Percentiles rank a stretch among this genome's conserved stretches.
Conservation (phyloP, 106 monocot species). For the Ottelia alismoides region DNA sequence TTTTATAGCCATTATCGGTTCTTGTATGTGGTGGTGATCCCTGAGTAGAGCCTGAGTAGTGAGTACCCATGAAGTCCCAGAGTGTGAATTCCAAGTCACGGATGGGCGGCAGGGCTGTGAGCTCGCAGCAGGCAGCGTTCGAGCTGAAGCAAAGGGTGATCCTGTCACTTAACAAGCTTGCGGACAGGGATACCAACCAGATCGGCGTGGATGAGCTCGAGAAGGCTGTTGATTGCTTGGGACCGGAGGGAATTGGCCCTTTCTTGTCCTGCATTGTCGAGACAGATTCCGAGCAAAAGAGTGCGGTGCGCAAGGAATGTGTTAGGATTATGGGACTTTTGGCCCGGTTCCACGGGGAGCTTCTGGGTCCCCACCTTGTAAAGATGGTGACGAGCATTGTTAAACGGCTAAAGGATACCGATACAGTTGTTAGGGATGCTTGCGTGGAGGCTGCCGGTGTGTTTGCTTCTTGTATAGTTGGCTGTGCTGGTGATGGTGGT, state of each 20-base stretch:
- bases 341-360: conserved; percentile 33
- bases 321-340: conserved; percentile 54
- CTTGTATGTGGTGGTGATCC: no score
- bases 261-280: conserved; percentile 74
- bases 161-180: conserved; percentile 72
- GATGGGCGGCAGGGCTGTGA: conserved; percentile 13
- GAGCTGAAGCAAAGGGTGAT: conserved; percentile 67
- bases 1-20: no score
- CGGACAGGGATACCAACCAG: conserved; percentile 82
- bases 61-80: conserved; percentile 42
- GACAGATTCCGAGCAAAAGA: conserved; percentile 71
- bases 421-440: conserved; percentile 76
- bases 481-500: conserved; percentile 6
- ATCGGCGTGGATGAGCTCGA: conserved; percentile 64
- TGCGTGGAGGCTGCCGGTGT: conserved; percentile 62
- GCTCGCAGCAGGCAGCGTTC: conserved; percentile 32
- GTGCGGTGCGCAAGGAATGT: conserved; percentile 68
- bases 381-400: conserved; percentile 63
- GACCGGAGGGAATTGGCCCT: conserved; percentile 52
- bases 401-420: conserved; percentile 76
- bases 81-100: conserved; percentile 19
- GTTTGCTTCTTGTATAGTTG: conserved; percentile 23
- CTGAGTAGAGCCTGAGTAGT: no score
- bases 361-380: conserved; percentile 35
- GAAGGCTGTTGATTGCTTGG: conserved; percentile 27